Conservation (phyloP, 495 filamentous ascomycete species). For the Talaromyces proteolyticus region DNA sequence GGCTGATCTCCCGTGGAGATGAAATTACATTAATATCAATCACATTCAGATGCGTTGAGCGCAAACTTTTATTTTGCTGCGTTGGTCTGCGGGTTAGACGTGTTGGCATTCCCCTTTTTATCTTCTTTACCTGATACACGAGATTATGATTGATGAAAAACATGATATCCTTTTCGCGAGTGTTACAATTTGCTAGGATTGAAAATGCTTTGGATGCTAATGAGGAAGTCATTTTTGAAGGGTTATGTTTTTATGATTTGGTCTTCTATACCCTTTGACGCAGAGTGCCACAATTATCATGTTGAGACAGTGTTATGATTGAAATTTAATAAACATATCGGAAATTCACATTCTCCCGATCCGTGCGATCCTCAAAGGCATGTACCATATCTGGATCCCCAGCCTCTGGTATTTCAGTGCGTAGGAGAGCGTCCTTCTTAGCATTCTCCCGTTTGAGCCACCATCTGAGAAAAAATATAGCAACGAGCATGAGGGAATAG, state of each 20-base stretch:
- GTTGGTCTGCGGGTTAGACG: not conserved
- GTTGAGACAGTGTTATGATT: too few relatives aligned
- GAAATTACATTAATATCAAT: constrained; percentile 12
- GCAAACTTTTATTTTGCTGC: not conserved
- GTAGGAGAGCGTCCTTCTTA: constrained; percentile 31
- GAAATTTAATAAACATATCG: constrained; percentile 43
- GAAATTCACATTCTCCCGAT: constrained; percentile 41
- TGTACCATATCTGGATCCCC: constrained; percentile 26
- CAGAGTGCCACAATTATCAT: too few relatives aligned
- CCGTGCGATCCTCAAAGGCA: constrained; percentile 44
- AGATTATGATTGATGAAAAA: constrained; percentile 8
- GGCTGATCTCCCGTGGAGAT: constrained; percentile 71
- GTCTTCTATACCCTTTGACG: too few relatives aligned
- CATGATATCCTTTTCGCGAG: constrained; percentile 5
- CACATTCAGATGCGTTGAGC: constrained; percentile 6
- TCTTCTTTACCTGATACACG: not conserved
- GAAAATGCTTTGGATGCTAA: too few relatives aligned
- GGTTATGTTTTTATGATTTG: too few relatives aligned
- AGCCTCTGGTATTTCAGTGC: constrained; percentile 18
- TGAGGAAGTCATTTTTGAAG: too few relatives aligned
- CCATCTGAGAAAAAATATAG: constrained; percentile 31
- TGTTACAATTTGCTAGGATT: too few relatives aligned
- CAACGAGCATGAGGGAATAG: constrained; percentile 28
- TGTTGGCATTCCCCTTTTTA: not conserved
- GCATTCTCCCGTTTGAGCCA: constrained; percentile 29